Base-by-base conservation (phyloP, 2,329 filamentous ascomycete species). In the Alternaria atra region DNA sequence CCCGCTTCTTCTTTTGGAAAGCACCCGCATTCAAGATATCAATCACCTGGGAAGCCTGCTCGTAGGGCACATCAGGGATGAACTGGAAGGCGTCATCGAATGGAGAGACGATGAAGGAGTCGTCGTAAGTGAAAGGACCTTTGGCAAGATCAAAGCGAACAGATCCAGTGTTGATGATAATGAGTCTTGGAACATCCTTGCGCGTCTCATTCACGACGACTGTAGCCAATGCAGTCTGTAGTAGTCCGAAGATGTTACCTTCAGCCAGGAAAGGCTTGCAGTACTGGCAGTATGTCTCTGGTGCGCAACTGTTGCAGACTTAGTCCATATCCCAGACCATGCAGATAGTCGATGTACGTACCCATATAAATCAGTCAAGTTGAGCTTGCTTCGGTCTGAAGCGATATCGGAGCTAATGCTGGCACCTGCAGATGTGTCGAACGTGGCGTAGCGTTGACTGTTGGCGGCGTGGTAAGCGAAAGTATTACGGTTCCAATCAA, bases 401-500 rank as follows among this genome's bases (percentile, higher is more conserved):
- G 84, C 84, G 69, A 90, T 87, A 7, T 83, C 79, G 3, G 76
- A 67, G 0, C 84, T 84, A 3, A 86, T 80, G 0, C 71, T 68
- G 20, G 80, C 56, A 25, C 87, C 87, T 9, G 81, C 75, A 27
- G 76, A 67, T 8, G 81, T 84, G 67, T 88, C 85, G 53, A 87
- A 87, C 2, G 63, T 42, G 0, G 77, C 79, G 47, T 72, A 70
- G 39, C 77, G 69, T 47, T 84, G 82, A 46, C 82, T 84, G 40
- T 81, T 82, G n/a, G 80, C 75, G 3, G 87, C 84, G 71, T 91
- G 89, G 70, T 87, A 90, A 59, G 85, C 82, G 67, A 91, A 90
- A 0, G 87, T 89, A n/a, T 83, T 79, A 5, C 87, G 84, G 73
- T 90, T 91, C 85, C 87, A 91, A 77, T 91, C 89, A 9, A 91